phyloP scores from a whole-genome alignment of 2,329 filamentous ascomycete species.

The Furcasterigmium furcatum region DNA sequence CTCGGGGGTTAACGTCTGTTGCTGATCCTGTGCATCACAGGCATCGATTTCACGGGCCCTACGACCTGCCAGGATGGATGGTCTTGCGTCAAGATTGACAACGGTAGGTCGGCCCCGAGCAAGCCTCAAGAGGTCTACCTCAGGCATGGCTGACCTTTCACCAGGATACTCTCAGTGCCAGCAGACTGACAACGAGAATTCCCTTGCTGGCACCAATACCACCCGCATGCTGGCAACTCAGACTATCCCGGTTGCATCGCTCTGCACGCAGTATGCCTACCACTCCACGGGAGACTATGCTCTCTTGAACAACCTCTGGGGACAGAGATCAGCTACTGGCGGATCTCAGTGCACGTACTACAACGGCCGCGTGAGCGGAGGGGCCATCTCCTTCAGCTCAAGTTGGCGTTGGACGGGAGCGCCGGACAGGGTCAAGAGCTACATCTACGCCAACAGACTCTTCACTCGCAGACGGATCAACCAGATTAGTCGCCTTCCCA shows the following conservation, averaged over 20 bases:
- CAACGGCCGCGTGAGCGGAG: constrained; percentile 21
- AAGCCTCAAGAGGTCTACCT: no score
- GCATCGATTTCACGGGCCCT: background rate
- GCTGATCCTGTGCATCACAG: no score
- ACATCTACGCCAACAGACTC: constrained; percentile 31
- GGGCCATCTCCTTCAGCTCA: constrained; percentile 31
- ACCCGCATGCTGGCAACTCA: background rate
- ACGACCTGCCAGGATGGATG: background rate
- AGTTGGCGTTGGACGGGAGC: constrained; percentile 35
- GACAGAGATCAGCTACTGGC: constrained; percentile 22
- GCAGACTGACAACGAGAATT: background rate
- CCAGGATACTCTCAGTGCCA: background rate
- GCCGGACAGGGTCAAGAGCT: constrained; percentile 35
- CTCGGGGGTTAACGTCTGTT: no score
- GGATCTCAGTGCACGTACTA: constrained; percentile 38
- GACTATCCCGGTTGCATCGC: constrained; percentile 1
- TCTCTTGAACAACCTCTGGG: constrained; percentile 39
- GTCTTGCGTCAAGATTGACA: background rate
- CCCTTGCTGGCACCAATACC: background rate
- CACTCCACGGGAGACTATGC: constrained; percentile 21
- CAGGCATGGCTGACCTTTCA: background rate
- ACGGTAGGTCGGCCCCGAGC: background rate
- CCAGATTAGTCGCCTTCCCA: constrained; percentile 26
- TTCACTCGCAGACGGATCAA: constrained; percentile 21
- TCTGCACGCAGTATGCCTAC: constrained; percentile 23